Conservation (phyloP, 495 filamentous ascomycete genomes). For the Pseudevernia furfuracea region DNA sequence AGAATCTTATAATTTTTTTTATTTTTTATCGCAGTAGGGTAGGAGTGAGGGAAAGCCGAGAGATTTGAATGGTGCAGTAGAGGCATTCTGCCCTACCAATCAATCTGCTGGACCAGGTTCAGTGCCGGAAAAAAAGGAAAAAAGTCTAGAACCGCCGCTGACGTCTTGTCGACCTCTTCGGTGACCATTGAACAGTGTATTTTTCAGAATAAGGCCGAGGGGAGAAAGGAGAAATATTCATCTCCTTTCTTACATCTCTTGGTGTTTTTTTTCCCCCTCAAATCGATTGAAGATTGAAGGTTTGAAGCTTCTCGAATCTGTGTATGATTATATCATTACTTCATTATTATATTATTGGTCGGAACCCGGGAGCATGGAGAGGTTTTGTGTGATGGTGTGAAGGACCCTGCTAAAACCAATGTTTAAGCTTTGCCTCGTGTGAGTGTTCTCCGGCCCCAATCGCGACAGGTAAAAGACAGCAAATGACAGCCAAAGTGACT, state of each 20-base stretch:
- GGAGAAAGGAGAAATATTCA: neutral
- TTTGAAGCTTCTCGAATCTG: too few relatives aligned
- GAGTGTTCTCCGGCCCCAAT: neutral
- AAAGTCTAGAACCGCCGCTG: conserved; percentile 7
- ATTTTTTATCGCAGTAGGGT: neutral
- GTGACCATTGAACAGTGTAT: too few relatives aligned
- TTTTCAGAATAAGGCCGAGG: neutral
- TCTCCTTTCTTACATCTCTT: neutral
- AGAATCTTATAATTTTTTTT: neutral
- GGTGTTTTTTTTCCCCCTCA: too few relatives aligned
- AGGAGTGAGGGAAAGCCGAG: neutral
- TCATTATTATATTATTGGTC: too few relatives aligned
- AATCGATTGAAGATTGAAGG: too few relatives aligned
- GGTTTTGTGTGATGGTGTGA: neutral
- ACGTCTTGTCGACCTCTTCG: neutral
- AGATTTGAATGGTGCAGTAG: neutral
- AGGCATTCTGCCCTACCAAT: neutral
- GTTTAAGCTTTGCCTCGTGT: conserved; percentile 9
- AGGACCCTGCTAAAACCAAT: neutral
- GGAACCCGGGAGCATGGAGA: too few relatives aligned
- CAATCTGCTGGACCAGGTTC: neutral
- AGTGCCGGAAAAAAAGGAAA: neutral
- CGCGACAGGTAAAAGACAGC: too few relatives aligned
- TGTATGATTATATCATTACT: too few relatives aligned
- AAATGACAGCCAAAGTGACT: too few relatives aligned